Conservation (phyloP, 192 early-diverging fungal species). For the Fimicolochytrium jonesii region DNA sequence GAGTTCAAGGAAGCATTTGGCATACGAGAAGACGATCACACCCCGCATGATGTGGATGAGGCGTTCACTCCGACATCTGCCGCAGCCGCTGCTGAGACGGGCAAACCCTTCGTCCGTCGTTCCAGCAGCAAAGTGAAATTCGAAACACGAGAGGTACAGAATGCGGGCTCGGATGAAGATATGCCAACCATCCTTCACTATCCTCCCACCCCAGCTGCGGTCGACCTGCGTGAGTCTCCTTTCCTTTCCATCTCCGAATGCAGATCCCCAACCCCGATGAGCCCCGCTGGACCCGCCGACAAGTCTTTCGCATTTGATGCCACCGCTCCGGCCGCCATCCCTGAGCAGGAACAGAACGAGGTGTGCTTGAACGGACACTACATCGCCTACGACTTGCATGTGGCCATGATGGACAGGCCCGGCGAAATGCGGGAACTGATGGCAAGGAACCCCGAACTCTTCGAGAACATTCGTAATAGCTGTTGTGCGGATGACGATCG, state of each 20-base stretch:
- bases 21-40: slow-evolving; percentile 11
- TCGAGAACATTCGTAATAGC: slow-evolving; percentile 14
- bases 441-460: slow-evolving; percentile 14
- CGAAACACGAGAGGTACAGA: too few relatives aligned
- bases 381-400: slow-evolving; percentile 25
- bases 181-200: slow-evolving; percentile 16
- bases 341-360: too few relatives aligned
- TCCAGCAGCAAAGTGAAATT: slow-evolving; percentile 13
- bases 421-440: slow-evolving; percentile 25
- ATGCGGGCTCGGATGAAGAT: too few relatives aligned
- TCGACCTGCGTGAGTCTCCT: slow-evolving; percentile 1
- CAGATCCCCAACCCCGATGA: slow-evolving; percentile 4
- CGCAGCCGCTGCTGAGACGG: background rate
- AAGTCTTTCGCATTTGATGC: background rate
- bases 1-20: slow-evolving; percentile 26
- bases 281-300: background rate
- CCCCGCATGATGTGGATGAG: background rate
- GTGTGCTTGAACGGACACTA: slow-evolving; percentile 20
- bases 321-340: background rate
- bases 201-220: slow-evolving; percentile 21
- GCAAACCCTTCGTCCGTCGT: slow-evolving; percentile 5
- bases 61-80: background rate
- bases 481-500: slow-evolving; percentile 2
- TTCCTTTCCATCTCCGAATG: slow-evolving; percentile 1
- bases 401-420: slow-evolving; percentile 28